A percentile compares a stretch with the other conserved stretches of the same genome.
Evolutionary conservation across 192 early-diverging fungal species (phyloP).

Genomic region (Coemansia sp.): DNA sequence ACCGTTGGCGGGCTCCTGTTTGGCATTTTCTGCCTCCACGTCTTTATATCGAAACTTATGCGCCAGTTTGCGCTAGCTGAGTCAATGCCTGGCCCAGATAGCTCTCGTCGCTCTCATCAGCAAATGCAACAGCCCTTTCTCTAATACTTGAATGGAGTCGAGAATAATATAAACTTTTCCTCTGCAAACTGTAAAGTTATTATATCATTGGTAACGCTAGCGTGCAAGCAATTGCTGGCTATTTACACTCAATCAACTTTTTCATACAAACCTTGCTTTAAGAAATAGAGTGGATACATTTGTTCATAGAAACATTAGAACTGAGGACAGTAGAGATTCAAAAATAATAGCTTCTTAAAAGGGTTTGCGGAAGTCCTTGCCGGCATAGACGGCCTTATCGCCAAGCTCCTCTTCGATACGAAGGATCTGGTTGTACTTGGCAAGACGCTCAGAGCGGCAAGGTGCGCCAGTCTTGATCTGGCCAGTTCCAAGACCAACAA

Average conservation of each 20-base stretch:
- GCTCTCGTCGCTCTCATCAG: not conserved
- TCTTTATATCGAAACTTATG: constrained; percentile 14
- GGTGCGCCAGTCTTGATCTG: constrained; percentile 99
- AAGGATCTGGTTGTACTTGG: constrained; percentile 99
- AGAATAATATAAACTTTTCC: not conserved
- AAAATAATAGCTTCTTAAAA: constrained; percentile 28
- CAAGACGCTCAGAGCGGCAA: constrained; percentile 93
- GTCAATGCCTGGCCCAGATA: constrained; percentile 3
- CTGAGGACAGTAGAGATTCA: not conserved
- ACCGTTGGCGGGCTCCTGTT: constrained; percentile 35
- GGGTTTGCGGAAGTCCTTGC: constrained; percentile 83
- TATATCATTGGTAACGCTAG: not conserved
- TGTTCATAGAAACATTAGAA: no score
- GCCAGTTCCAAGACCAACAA: constrained; percentile 90
- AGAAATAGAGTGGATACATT: constrained; percentile 5
- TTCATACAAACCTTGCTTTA: not conserved
- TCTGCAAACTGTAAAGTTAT: no score
- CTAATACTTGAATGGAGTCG: not conserved
- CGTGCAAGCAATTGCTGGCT: no score
- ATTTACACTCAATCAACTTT: no score
- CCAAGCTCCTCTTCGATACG: constrained; percentile 98
- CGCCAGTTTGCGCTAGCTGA: constrained; percentile 39
- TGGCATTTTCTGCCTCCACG: constrained; percentile 32
- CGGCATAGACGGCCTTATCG: constrained; percentile 89
- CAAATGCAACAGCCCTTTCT: not conserved